Evolutionary conservation across 1,139 yeast species (phyloP).

Genomic region (Sugiyamaella castrensis): DNA sequence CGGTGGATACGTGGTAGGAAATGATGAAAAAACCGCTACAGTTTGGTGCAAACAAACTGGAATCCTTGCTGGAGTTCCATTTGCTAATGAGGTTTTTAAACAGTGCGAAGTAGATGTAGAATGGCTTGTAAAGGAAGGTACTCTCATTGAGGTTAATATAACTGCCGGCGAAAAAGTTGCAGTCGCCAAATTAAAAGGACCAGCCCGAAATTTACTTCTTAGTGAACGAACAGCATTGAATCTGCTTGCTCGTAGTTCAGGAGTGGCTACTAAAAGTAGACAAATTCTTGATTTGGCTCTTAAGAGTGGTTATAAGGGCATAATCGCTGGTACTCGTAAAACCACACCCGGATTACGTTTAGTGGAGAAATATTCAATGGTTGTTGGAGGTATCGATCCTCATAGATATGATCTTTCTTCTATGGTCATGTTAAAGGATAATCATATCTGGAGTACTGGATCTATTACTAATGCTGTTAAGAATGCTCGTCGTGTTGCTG

Average conservation of each 20-base stretch:
- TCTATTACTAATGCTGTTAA: slow-evolving; percentile 81
- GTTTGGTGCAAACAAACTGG: slow-evolving; percentile 80
- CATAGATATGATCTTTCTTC: slow-evolving; percentile 89
- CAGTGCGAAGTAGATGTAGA: slow-evolving; percentile 70
- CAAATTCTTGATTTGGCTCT: slow-evolving; percentile 60
- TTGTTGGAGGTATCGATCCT: slow-evolving; percentile 91
- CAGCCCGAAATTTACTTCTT: slow-evolving; percentile 70
- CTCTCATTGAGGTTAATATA: slow-evolving; percentile 45
- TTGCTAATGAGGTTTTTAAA: slow-evolving; percentile 77
- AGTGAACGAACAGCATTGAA: slow-evolving; percentile 89
- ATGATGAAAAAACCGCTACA: slow-evolving; percentile 64
- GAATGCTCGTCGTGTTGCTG: slow-evolving; percentile 76
- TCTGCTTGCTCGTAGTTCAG: slow-evolving; percentile 77
- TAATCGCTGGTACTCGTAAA: slow-evolving; percentile 95
- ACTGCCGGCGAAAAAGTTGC: slow-evolving; percentile 56
- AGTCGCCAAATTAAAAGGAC: slow-evolving; percentile 76
- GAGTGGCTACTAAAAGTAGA: slow-evolving; percentile 75
- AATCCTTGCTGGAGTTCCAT: slow-evolving; percentile 83
- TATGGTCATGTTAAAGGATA: slow-evolving; percentile 96
- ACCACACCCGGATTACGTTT: slow-evolving; percentile 94
- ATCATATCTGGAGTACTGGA: slow-evolving; percentile 90
- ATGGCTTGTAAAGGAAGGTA: slow-evolving; percentile 76
- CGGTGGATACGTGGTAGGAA: slow-evolving; percentile 94
- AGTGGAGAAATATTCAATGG: slow-evolving; percentile 89
- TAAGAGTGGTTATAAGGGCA: slow-evolving; percentile 70